Percentiles rank a stretch among this genome's conserved stretches.
These are phyloP conservation scores for Wilcoxina mikolae DNA, from an alignment of 495 filamentous ascomycete genomes.

Conservation along the genomic window DNA sequence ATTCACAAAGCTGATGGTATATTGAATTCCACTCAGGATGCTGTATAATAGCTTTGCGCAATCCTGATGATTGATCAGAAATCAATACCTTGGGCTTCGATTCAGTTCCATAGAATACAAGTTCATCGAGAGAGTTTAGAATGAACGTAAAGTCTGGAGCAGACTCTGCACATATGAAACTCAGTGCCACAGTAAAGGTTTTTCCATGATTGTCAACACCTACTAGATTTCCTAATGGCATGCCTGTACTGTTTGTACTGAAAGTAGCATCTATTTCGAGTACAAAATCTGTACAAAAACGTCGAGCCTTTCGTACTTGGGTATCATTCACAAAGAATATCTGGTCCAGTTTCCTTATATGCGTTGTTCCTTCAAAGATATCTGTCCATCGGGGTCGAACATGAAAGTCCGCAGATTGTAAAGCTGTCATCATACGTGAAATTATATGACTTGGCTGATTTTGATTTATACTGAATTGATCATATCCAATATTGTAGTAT, in stretches of 20 bases:
- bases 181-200: constrained; percentile 1
- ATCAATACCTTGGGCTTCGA: background rate
- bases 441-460: background rate
- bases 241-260: background rate
- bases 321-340: background rate
- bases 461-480: background rate
- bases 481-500: constrained; percentile 3
- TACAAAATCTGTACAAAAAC: background rate
- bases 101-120: background rate
- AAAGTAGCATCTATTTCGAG: background rate
- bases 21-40: background rate
- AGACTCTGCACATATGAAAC: constrained; percentile 1
- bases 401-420: background rate
- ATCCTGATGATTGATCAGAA: background rate
- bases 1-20: constrained; percentile 1
- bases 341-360: background rate
- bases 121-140: background rate
- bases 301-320: background rate
- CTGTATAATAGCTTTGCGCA: background rate
- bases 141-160: background rate
- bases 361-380: background rate
- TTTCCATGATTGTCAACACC: constrained; percentile 4
- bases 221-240: background rate
- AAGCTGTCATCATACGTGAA: background rate
- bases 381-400: background rate